Conservation (phyloP, 129 eudicot species). For the Mikania micrantha region DNA sequence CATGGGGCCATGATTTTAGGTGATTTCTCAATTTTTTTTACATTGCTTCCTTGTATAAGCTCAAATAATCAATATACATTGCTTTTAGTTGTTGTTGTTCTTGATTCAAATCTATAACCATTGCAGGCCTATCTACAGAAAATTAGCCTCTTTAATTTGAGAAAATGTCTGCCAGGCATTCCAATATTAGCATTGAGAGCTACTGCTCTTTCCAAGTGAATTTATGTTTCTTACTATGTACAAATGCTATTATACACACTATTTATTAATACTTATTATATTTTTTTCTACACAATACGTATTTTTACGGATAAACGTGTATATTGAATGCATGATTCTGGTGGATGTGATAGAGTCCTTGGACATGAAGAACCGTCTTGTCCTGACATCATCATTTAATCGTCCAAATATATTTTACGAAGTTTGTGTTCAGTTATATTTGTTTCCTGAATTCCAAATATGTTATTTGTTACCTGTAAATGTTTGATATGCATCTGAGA, state of each 20-base stretch:
- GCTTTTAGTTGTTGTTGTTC: not conserved
- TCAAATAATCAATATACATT: not conserved
- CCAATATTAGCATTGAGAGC: slow-evolving; percentile 96
- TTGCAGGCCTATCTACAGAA: slow-evolving; percentile 92
- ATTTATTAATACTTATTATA: not conserved
- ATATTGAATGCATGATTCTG: slow-evolving; percentile 59
- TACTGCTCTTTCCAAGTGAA: slow-evolving; percentile 98
- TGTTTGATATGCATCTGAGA: too few relatives aligned
- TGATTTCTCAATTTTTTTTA: slow-evolving; percentile 7
- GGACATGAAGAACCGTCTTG: slow-evolving; percentile 65
- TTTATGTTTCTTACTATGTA: too few relatives aligned
- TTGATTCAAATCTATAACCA: not conserved
- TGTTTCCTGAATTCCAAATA: too few relatives aligned
- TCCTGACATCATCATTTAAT: slow-evolving; percentile 85
- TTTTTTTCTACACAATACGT: not conserved
- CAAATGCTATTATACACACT: not conserved
- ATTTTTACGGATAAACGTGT: not conserved
- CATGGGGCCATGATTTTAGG: slow-evolving; percentile 99
- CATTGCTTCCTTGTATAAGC: not conserved
- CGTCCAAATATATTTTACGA: slow-evolving; percentile 91
- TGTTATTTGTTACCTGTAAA: too few relatives aligned
- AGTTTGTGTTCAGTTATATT: slow-evolving; percentile 39
- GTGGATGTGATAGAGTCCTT: slow-evolving; percentile 80
- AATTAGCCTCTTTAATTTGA: slow-evolving; percentile 82
- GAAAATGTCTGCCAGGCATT: slow-evolving; percentile 49